These are phyloP conservation scores for Sporobolomyces phaffii DNA, from an alignment of 768 basidiomycete species.

Conservation along the genomic window DNA sequence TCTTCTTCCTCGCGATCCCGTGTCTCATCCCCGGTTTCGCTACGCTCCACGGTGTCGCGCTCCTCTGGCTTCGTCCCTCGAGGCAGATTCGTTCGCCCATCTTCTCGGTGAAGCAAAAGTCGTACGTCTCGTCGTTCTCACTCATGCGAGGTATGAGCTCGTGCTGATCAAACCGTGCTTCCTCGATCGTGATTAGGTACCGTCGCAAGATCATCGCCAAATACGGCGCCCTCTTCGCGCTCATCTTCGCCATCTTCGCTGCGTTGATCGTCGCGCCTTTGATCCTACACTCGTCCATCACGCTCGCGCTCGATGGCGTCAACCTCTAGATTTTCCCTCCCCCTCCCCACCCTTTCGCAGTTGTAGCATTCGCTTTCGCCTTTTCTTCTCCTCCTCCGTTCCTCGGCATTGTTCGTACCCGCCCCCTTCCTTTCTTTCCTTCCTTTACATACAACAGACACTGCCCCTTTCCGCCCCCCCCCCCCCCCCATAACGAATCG, in stretches of 20 bases:
- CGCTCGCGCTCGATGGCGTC: conserved; percentile 11
- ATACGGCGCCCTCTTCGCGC: conserved; percentile 66
- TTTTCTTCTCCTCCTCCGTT: not conserved
- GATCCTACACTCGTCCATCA: conserved; percentile 11
- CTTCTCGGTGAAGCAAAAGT: conserved; percentile 61
- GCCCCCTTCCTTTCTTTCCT: not conserved
- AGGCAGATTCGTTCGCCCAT: conserved; percentile 87
- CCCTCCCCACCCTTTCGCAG: not conserved
- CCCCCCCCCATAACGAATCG: not conserved
- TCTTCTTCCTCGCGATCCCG: conserved; percentile 85
- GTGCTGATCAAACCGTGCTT: too few relatives aligned
- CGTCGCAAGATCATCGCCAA: conserved; percentile 53
- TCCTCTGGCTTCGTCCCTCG: conserved; percentile 93
- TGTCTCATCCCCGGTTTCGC: conserved; percentile 86
- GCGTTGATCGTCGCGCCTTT: conserved; percentile 58
- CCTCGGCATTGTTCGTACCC: not conserved
- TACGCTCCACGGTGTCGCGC: conserved; percentile 77
- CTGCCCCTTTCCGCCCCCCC: not conserved
- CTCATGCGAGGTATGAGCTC: too few relatives aligned
- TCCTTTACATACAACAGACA: conserved; percentile 14
- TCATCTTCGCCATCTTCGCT: conserved; percentile 63
- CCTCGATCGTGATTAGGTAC: too few relatives aligned
- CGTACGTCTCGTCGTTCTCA: conserved; percentile 80
- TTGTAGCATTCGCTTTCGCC: conserved; percentile 7
- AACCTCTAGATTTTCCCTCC: conserved; percentile 13